Evolutionary conservation across 2,329 filamentous ascomycete species (phyloP).

Genomic region (Exophiala sp.): DNA sequence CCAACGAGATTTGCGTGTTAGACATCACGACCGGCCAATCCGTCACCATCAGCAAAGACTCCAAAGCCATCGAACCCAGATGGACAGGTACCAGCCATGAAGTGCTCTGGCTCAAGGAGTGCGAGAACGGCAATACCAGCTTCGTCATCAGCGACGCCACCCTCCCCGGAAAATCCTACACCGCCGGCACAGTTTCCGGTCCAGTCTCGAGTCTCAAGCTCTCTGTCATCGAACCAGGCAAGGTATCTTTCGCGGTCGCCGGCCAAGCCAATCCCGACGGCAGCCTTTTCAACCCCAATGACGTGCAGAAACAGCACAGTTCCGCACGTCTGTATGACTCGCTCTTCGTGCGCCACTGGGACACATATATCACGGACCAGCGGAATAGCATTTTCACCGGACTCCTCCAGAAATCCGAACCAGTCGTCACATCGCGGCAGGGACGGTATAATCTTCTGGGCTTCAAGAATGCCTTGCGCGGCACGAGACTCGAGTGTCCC

Average conservation of each 20-base stretch:
- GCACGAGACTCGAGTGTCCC: constrained; percentile 43
- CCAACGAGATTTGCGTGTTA: constrained; percentile 45
- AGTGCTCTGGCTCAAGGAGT: constrained; percentile 45
- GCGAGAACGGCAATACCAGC: constrained; percentile 45
- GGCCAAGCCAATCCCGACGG: constrained; percentile 48
- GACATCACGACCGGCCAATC: constrained; percentile 42
- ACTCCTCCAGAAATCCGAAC: constrained; percentile 40
- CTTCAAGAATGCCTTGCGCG: constrained; percentile 42
- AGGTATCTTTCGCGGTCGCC: constrained; percentile 46
- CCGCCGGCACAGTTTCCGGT: constrained; percentile 45
- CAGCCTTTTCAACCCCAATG: constrained; percentile 49
- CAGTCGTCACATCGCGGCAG: constrained; percentile 36
- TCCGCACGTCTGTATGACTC: constrained; percentile 50
- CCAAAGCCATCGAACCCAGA: constrained; percentile 43
- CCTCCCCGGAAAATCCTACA: constrained; percentile 39
- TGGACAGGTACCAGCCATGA: constrained; percentile 45
- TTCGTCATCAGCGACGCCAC: constrained; percentile 44
- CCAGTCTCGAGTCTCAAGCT: constrained; percentile 47
- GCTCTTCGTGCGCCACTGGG: constrained; percentile 54
- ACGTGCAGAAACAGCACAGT: constrained; percentile 44
- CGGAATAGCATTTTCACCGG: constrained; percentile 50
- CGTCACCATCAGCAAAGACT: constrained; percentile 42
- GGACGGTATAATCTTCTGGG: constrained; percentile 38
- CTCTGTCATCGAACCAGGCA: constrained; percentile 39
- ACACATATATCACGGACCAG: constrained; percentile 48